Conservation (phyloP, 768 basidiomycete genomes). For the Suillus luteus region DNA sequence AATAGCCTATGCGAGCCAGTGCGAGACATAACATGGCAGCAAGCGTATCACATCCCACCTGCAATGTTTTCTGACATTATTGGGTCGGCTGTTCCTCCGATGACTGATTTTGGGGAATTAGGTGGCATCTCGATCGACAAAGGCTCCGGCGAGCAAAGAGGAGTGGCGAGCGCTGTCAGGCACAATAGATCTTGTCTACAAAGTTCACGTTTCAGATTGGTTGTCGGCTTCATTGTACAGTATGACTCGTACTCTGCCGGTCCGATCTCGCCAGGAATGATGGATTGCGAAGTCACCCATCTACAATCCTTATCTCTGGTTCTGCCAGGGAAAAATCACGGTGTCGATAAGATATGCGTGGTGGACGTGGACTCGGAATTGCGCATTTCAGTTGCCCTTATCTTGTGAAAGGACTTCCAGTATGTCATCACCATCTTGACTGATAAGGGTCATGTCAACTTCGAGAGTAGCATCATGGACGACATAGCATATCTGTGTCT, state of each 20-base stretch:
- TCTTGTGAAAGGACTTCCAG: not conserved
- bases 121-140: not conserved
- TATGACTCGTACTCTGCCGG: not conserved
- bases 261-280: not conserved
- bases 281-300: not conserved
- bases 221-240: not conserved
- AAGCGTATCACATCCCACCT: not conserved
- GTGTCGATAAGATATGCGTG: not conserved
- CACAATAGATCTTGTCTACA: not conserved
- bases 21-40: not conserved
- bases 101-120: not conserved
- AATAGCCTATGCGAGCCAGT: not conserved
- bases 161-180: not conserved
- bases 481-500: not conserved
- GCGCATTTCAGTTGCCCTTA: not conserved
- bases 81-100: not conserved
- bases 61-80: not conserved
- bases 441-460: not conserved
- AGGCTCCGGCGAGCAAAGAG: not conserved
- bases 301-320: not conserved
- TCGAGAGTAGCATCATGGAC: not conserved
- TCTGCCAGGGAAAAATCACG: not conserved
- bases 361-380: not conserved
- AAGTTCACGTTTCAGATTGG: not conserved
- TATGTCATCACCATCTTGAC: not conserved